A percentile compares a stretch with the other conserved stretches of the same genome.
Evolutionary conservation across 2,329 filamentous ascomycete species (phyloP).

Genomic region (Colletotrichum costaricense): DNA sequence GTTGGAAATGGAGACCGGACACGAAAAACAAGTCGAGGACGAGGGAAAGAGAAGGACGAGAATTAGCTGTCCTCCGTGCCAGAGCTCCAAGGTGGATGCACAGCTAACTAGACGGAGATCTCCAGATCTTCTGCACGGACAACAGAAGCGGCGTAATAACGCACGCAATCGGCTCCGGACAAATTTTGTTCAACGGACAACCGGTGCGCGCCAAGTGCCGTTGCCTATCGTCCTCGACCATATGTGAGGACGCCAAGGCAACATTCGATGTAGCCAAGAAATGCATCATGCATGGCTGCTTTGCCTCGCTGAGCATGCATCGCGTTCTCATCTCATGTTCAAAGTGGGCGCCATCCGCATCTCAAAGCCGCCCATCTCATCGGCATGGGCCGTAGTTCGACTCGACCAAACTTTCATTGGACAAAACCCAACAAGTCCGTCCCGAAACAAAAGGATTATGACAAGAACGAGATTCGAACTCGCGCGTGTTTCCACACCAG

Average conservation of each 20-base stretch:
- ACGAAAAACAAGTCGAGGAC: no score
- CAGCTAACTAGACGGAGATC: no score
- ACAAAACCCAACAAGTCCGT: background rate
- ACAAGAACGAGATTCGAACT: constrained; percentile 33
- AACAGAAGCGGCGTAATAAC: no score
- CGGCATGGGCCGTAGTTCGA: background rate
- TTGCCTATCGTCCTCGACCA: background rate
- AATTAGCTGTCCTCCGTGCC: no score
- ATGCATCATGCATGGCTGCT: background rate
- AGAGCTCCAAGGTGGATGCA: no score
- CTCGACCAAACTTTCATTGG: no score
- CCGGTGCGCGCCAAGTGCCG: background rate
- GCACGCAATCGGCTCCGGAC: no score
- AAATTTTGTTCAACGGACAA: background rate
- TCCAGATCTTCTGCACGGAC: no score
- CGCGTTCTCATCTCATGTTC: background rate
- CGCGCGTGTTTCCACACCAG: constrained; percentile 31
- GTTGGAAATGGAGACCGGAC: no score
- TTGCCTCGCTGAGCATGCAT: background rate
- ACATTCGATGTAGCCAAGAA: background rate
- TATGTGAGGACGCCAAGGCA: background rate
- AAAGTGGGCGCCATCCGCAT: background rate
- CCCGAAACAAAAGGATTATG: constrained; percentile 5
- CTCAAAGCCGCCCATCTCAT: background rate
- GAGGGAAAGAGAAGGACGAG: no score